Evolutionary conservation across 2,329 filamentous ascomycete genomes (phyloP), one percentile per base, ranked within the genome.

Genomic region (Westerdykella sp.): DNA sequence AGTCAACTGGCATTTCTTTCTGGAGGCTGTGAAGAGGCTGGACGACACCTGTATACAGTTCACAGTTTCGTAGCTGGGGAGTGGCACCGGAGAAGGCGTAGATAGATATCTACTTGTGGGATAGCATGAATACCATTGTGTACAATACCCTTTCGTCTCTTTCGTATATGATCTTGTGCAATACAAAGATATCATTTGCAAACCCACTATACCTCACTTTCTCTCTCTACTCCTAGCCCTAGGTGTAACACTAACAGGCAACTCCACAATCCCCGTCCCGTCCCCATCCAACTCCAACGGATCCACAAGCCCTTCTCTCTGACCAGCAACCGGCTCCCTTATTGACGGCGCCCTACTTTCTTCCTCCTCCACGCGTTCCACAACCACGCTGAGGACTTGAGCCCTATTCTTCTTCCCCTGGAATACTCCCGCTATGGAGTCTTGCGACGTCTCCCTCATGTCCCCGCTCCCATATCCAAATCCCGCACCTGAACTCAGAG

Each of bases 231-330:
- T 55, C 32, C 47, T 44, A 13, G 40, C 39, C 40, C 56, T 46
- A 12, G 55, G 56, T 34, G 56, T 59, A 23, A 56, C 41, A 34
- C 43, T 53, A 12, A 43, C 43, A 25, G 57, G 56, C 44, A 55
- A 39, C 44, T 61, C 56, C 5, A 51, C 44, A 11, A 57, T 41
- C 13, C 42, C 47, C 14, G 48, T 50, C 3, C 34, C 39, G 25
- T 44, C 40, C 3, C 54, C 55, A 34, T 60, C 58, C 34, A 61
- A 34, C 34, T 61, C 58, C 31, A 61, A 36, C 16, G 58, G 50
- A 39, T 42, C 50, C 12, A 38, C 49, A 16, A 61, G 28, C 4
- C 58, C 58, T 39, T 61, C 58, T 18, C 39, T 45, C 32, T 61
- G 55, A n/a, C 57, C 57, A 1, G 53, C 51, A 15, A 61, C 56